A percentile compares a stretch with the other conserved stretches of the same genome.
These are phyloP conservation scores for Blastocystis hominis DNA, from an alignment of 352 stramenopile genomes.

Conservation along the genomic window DNA sequence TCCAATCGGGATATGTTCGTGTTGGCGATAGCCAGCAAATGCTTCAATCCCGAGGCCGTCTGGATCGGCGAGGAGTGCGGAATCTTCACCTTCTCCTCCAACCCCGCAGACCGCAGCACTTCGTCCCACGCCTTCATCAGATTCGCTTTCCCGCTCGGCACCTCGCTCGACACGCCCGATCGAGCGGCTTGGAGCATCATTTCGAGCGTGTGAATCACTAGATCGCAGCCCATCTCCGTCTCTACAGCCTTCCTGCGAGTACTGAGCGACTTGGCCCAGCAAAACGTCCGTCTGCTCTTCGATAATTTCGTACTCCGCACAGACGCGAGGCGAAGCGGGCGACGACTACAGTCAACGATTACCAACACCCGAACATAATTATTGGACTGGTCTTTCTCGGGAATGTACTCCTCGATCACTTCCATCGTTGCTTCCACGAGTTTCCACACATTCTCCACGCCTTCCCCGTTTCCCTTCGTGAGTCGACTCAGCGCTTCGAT, in stretches of 20 bases:
- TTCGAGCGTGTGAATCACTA: neutral
- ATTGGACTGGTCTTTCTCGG: neutral
- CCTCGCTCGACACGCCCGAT: neutral
- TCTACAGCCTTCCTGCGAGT: neutral
- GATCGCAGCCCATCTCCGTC: neutral
- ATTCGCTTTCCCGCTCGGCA: neutral
- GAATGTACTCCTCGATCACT: slow-evolving; percentile 15
- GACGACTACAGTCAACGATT: neutral
- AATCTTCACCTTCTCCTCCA: neutral
- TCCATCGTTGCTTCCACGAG: neutral
- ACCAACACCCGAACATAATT: neutral
- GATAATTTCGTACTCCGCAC: slow-evolving; percentile 13
- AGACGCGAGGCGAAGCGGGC: neutral
- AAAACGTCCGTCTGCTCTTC: neutral
- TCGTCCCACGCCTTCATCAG: neutral
- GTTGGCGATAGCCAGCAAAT: neutral
- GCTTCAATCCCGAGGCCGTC: neutral
- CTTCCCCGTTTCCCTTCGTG: neutral
- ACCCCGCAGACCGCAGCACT: neutral
- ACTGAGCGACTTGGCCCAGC: neutral
- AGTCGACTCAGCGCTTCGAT: neutral
- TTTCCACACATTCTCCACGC: neutral
- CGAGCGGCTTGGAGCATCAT: neutral
- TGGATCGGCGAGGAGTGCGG: neutral
- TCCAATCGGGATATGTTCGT: no score